Conservation (phyloP, 345 rosid species). For the Ricinus communis region DNA sequence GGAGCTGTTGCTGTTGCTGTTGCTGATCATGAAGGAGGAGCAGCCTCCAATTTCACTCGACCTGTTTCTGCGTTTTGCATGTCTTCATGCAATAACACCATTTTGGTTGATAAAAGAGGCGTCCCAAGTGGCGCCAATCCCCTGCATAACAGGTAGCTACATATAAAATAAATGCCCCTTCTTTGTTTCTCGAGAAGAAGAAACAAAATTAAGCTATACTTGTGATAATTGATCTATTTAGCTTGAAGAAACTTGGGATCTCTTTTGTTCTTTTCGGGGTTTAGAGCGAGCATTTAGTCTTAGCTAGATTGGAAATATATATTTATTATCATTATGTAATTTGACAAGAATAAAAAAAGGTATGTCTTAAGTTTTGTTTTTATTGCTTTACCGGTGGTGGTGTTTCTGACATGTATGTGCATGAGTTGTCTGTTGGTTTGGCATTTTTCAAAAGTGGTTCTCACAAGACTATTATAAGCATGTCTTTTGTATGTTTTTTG, state of each 20-base stretch:
- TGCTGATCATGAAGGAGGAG: neutral
- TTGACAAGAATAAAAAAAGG: neutral
- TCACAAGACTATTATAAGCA: constrained; percentile 16
- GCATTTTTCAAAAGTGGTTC: neutral
- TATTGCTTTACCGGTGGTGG: neutral
- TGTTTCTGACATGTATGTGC: constrained; percentile 23
- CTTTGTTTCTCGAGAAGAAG: neutral
- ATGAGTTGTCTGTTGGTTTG: constrained; percentile 35
- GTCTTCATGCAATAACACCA: neutral
- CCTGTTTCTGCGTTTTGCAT: neutral
- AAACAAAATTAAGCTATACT: neutral
- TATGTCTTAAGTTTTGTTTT: neutral
- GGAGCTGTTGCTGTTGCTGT: neutral
- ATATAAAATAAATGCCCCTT: neutral
- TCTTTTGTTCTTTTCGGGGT: neutral
- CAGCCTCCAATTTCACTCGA: neutral
- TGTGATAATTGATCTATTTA: too few species aligned
- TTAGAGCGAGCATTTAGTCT: too few species aligned
- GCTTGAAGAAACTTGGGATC: neutral
- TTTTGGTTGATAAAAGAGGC: constrained; percentile 44
- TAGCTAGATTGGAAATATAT: neutral
- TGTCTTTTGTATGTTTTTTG: neutral
- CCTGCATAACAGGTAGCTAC: constrained; percentile 38
- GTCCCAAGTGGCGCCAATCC: constrained; percentile 46
- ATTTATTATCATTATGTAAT: too few species aligned